These are phyloP conservation scores for Vanilla planifolia DNA, from an alignment of 106 monocot genomes.

Conservation along the genomic window DNA sequence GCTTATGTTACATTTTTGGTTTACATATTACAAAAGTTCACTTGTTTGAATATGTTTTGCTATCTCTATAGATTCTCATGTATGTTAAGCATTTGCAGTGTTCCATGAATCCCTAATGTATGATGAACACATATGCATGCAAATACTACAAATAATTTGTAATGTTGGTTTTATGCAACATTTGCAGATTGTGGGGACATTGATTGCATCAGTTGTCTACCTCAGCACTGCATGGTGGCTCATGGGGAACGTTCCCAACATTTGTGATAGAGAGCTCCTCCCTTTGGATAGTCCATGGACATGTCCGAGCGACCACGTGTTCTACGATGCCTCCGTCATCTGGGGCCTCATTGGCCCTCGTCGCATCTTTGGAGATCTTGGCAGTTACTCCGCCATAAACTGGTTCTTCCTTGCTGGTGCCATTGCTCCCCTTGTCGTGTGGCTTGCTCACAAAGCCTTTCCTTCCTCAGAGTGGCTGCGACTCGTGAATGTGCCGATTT, in stretches of 20 bases:
- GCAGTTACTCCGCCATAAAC: conserved; percentile 56
- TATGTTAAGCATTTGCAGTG: too few relatives aligned
- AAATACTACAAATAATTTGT: not conserved
- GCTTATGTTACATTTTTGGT: not conserved
- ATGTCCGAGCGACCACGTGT: conserved; percentile 75
- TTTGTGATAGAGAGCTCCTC: conserved; percentile 53
- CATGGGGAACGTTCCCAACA: conserved; percentile 71
- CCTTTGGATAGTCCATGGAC: conserved; percentile 83
- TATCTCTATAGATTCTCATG: not conserved
- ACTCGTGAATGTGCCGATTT: conserved; percentile 69
- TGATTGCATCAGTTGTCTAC: conserved; percentile 69
- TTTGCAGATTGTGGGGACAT: conserved; percentile 69
- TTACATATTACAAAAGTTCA: not conserved
- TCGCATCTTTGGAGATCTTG: conserved; percentile 81
- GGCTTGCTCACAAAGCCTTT: conserved; percentile 56
- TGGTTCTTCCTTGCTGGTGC: conserved; percentile 91
- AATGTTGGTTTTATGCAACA: too few relatives aligned
- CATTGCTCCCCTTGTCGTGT: conserved; percentile 63
- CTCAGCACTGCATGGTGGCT: conserved; percentile 88
- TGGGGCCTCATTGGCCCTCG: conserved; percentile 91
- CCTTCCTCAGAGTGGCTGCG: conserved; percentile 61
- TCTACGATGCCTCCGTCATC: conserved; percentile 89
- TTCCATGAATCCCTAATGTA: too few relatives aligned
- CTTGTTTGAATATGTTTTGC: not conserved
- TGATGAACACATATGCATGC: not conserved